Conservation (phyloP, 805 yeast genomes). For the Nakazawaea ishiwadae region DNA sequence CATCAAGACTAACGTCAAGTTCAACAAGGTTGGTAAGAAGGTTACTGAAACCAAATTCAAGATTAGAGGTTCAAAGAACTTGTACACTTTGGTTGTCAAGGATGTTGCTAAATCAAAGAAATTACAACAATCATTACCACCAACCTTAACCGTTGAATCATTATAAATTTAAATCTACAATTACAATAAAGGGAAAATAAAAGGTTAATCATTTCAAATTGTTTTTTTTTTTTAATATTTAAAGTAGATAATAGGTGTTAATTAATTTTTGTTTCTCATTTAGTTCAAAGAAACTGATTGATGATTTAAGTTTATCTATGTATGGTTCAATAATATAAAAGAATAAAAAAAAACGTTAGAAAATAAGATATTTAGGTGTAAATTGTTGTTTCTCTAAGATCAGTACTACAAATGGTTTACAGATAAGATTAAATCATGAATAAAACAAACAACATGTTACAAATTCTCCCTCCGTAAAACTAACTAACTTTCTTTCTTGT, state of each 20-base stretch:
- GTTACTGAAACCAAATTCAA: constrained; percentile 97
- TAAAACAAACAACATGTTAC: too few relatives aligned
- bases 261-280: too few relatives aligned
- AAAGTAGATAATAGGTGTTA: neutral
- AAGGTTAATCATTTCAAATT: neutral
- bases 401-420: too few relatives aligned
- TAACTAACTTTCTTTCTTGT: neutral
- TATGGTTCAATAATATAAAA: neutral
- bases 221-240: neutral
- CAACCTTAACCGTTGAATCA: constrained; percentile 52
- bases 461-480: too few relatives aligned
- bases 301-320: neutral
- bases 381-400: too few relatives aligned
- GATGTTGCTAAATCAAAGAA: constrained; percentile 97
- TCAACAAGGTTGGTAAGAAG: constrained; percentile 76
- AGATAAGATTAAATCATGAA: too few relatives aligned
- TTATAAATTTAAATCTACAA: constrained; percentile 11
- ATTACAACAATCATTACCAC: constrained; percentile 96
- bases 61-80: constrained; percentile 93
- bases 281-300: neutral
- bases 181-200: neutral
- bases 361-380: neutral
- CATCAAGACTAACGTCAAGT: constrained; percentile 87
- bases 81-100: constrained; percentile 92
- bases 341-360: neutral